Percentiles rank a stretch among this genome's conserved stretches.
phyloP scores from a whole-genome alignment of 2,329 filamentous ascomycete species.

The Teratosphaeria gauchensis region DNA sequence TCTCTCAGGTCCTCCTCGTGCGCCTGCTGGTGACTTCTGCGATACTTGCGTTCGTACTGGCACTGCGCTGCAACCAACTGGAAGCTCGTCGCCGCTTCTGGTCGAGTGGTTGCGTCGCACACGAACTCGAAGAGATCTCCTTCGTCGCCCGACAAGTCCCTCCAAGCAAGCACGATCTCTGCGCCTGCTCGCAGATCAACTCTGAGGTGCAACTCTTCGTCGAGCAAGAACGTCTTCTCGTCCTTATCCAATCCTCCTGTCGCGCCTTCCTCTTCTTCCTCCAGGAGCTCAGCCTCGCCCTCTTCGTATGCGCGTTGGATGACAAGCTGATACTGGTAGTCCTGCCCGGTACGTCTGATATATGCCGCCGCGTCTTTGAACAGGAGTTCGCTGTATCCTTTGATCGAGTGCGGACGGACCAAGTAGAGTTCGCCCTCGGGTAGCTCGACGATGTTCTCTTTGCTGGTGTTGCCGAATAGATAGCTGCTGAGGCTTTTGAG shows the following conservation, averaged over 20 bases:
- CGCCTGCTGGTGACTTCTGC: conserved; percentile 67
- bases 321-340: conserved; percentile 95
- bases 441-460: conserved; percentile 89
- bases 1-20: conserved; percentile 71
- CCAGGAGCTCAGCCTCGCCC: conserved; percentile 83
- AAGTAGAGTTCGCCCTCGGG: conserved; percentile 95
- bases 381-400: conserved; percentile 93
- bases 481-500: conserved; percentile 51
- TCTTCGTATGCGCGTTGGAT: conserved; percentile 95
- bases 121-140: conserved; percentile 98
- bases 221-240: conserved; percentile 95
- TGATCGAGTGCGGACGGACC: conserved; percentile 86
- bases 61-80: conserved; percentile 78
- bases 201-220: conserved; percentile 80
- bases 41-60: conserved; percentile 95
- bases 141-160: conserved; percentile 82
- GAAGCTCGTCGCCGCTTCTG: conserved; percentile 68
- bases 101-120: conserved; percentile 64
- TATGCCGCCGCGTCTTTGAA: conserved; percentile 93
- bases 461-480: conserved; percentile 78
- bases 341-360: conserved; percentile 85
- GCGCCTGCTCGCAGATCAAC: conserved; percentile 70
- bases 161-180: conserved; percentile 86
- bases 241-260: conserved; percentile 75
- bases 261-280: conserved; percentile 62